These are phyloP conservation scores for Monosporozyma yasuniensis DNA, from an alignment of 805 yeast species.

Conservation along the genomic window DNA sequence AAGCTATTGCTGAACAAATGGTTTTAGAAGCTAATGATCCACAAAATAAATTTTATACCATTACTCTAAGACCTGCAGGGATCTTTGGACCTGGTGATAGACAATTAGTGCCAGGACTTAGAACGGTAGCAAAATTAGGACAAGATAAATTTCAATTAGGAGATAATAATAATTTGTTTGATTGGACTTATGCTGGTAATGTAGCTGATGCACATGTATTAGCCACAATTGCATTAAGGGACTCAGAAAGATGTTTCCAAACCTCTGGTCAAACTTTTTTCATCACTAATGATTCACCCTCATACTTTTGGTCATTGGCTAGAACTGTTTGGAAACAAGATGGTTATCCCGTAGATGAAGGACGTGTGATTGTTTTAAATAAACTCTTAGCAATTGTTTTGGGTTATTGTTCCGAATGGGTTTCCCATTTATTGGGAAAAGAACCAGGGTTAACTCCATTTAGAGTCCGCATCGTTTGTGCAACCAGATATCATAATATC, in stretches of 20 bases:
- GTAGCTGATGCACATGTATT: conserved; percentile 95
- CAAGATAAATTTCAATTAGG: conserved; percentile 93
- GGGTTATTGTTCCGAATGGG: conserved; percentile 73
- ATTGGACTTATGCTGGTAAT: conserved; percentile 97
- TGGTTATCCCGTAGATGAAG: conserved; percentile 67
- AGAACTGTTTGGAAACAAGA: conserved; percentile 96
- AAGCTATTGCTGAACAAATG: conserved; percentile 79
- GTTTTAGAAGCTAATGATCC: conserved; percentile 65
- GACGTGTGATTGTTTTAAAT: conserved; percentile 54
- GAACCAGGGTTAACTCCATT: conserved; percentile 95
- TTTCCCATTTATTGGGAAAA: conserved; percentile 61
- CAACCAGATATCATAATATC: conserved; percentile 87
- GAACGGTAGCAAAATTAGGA: conserved; percentile 71
- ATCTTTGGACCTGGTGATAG: conserved; percentile 98
- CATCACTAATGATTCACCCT: conserved; percentile 87
- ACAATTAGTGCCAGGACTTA: conserved; percentile 87
- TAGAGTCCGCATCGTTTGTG: conserved; percentile 87
- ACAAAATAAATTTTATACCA: conserved; percentile 54
- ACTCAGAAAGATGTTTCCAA: conserved; percentile 32
- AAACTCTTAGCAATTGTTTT: conserved; percentile 70
- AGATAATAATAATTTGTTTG: conserved; percentile 86
- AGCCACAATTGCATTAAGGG: conserved; percentile 57
- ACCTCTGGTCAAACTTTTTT: conserved; percentile 86
- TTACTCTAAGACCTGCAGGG: conserved; percentile 93
- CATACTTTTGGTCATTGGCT: conserved; percentile 95